Conservation (phyloP, 1,284 basidiomycete species). For the Sanghuangporus weigelae region DNA sequence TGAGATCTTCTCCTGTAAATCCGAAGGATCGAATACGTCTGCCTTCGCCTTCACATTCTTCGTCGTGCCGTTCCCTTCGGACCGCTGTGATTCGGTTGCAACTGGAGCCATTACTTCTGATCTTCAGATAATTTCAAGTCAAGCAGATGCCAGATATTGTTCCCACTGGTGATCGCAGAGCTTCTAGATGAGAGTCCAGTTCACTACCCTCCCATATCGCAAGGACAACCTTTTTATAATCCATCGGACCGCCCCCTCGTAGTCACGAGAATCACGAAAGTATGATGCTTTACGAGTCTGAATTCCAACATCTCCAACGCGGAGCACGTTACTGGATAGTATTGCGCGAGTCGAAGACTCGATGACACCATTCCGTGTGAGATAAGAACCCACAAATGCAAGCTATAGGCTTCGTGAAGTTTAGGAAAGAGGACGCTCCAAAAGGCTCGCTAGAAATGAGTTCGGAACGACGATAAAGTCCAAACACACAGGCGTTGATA, state of each 20-base stretch:
- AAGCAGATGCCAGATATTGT: background rate
- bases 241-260: background rate
- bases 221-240: background rate
- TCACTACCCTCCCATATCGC: background rate
- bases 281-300: background rate
- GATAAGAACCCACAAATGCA: background rate
- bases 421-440: background rate
- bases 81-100: constrained; percentile 10
- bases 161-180: background rate
- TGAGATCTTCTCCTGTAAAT: constrained; percentile 15
- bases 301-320: background rate
- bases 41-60: constrained; percentile 7
- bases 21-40: constrained; percentile 8
- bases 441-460: background rate
- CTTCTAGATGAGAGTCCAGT: background rate
- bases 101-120: constrained; percentile 14
- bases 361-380: constrained; percentile 14
- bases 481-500: no score
- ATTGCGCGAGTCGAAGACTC: constrained; percentile 13
- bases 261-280: constrained; percentile 5
- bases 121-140: background rate
- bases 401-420: background rate
- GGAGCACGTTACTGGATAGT: background rate
- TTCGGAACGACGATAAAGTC: no score
- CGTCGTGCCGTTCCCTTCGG: background rate